phyloP scores from a whole-genome alignment of 129 eudicot species.

The Tagetes erecta region DNA sequence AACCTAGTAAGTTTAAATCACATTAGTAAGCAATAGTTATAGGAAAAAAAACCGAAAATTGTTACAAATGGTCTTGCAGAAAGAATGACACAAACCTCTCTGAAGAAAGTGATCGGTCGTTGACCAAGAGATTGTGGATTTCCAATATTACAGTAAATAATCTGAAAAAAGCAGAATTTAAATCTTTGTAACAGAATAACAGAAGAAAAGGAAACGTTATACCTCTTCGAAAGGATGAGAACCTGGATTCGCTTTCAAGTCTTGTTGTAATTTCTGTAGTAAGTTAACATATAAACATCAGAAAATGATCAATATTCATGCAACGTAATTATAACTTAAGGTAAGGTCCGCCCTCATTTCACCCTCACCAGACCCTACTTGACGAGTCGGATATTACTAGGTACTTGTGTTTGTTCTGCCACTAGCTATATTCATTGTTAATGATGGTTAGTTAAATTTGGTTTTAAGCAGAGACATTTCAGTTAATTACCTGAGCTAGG shows the following conservation, averaged over 20 bases:
- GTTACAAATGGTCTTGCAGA: neutral
- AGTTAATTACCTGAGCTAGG: slow-evolving; percentile 73
- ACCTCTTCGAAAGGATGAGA: slow-evolving; percentile 97
- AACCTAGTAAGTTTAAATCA: slow-evolving; percentile 47
- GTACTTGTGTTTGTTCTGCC: no score
- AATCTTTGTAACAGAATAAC: neutral
- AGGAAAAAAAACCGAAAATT: neutral
- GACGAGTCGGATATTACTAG: no score
- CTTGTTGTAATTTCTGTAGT: slow-evolving; percentile 75
- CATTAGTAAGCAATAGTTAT: slow-evolving; percentile 8
- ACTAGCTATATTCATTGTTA: no score
- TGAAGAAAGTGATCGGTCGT: slow-evolving; percentile 92
- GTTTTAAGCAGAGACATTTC: neutral
- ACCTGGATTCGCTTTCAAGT: slow-evolving; percentile 67
- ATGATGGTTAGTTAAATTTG: neutral
- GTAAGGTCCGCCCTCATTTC: no score
- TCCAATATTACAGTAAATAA: slow-evolving; percentile 92
- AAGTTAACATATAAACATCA: slow-evolving; percentile 5
- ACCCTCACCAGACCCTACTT: no score
- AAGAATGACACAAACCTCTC: slow-evolving; percentile 57
- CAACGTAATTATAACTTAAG: no score
- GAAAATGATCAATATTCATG: neutral
- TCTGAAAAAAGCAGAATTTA: slow-evolving; percentile 46
- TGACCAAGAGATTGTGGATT: slow-evolving; percentile 98
- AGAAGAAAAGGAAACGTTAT: slow-evolving; percentile 6